These are phyloP conservation scores for Choiromyces venosus DNA, from an alignment of 495 filamentous ascomycete genomes.

Conservation along the genomic window DNA sequence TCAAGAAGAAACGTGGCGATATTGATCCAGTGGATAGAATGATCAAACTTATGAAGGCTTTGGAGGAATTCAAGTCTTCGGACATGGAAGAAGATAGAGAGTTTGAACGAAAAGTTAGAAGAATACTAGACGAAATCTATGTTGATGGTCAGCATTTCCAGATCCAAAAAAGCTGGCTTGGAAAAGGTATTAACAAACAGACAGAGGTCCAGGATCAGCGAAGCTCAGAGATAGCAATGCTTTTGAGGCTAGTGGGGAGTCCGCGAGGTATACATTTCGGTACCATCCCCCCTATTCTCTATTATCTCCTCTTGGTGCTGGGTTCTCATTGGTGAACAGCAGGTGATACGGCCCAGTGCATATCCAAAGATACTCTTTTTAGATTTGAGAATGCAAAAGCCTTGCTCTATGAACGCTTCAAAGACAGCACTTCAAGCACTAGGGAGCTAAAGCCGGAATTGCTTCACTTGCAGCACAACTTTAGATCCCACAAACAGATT, in stretches of 20 bases:
- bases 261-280: constrained; percentile 47
- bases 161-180: background rate
- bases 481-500: background rate
- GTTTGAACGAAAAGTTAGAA: constrained; percentile 26
- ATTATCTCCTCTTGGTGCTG: background rate
- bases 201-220: constrained; percentile 48
- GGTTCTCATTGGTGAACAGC: constrained; percentile 27
- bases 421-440: no score
- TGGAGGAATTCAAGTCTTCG: no score
- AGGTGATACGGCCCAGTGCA: constrained; percentile 49
- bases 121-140: constrained; percentile 46
- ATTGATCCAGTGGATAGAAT: constrained; percentile 46
- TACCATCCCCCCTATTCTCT: no score
- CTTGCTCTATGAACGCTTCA: no score
- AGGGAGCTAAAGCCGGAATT: no score
- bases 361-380: constrained; percentile 48
- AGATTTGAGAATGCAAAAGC: constrained; percentile 47
- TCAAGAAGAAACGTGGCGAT: constrained; percentile 41
- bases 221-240: constrained; percentile 44
- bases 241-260: constrained; percentile 44
- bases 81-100: background rate
- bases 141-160: constrained; percentile 42
- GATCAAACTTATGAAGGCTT: background rate
- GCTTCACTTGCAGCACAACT: background rate
- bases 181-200: background rate